Conservation (phyloP, 2,329 filamentous ascomycete species). For the Claviceps sp. region DNA sequence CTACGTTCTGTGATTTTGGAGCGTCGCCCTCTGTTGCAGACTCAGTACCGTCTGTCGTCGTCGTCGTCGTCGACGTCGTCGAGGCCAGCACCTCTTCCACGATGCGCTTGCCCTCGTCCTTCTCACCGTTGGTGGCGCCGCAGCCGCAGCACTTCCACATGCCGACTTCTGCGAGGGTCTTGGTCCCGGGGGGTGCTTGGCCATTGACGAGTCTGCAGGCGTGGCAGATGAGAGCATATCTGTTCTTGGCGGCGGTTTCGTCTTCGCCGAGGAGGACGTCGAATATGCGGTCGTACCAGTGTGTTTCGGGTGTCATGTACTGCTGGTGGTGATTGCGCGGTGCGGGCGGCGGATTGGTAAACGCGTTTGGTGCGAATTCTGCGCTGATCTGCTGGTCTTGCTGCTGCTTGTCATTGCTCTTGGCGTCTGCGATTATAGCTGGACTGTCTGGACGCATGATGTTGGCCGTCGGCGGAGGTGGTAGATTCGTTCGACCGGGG, state of each 20-base stretch:
- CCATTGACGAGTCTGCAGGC: constrained; percentile 84
- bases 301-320: constrained; percentile 28
- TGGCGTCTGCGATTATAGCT: constrained; percentile 5
- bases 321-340: constrained; percentile 3
- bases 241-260: constrained; percentile 82
- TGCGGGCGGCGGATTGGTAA: constrained; percentile 6
- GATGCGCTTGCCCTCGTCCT: constrained; percentile 61
- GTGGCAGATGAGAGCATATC: constrained; percentile 73
- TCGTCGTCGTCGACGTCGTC: constrained; percentile 12
- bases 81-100: constrained; percentile 46
- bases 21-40: constrained; percentile 5
- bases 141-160: constrained; percentile 85
- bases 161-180: constrained; percentile 64
- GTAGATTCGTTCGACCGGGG: constrained; percentile 30
- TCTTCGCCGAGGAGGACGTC: constrained; percentile 91
- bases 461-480: constrained; percentile 50
- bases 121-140: constrained; percentile 66
- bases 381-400: constrained; percentile 18
- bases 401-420: background rate
- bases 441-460: constrained; percentile 30
- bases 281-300: constrained; percentile 91
- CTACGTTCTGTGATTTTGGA: constrained; percentile 3
- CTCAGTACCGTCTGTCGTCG: constrained; percentile 9
- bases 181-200: constrained; percentile 80
- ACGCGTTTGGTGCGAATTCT: constrained; percentile 64